Evolutionary conservation across 371 early-diverging fungal genomes (phyloP).

Genomic region (Homolaphlyctis polyrhiza): DNA sequence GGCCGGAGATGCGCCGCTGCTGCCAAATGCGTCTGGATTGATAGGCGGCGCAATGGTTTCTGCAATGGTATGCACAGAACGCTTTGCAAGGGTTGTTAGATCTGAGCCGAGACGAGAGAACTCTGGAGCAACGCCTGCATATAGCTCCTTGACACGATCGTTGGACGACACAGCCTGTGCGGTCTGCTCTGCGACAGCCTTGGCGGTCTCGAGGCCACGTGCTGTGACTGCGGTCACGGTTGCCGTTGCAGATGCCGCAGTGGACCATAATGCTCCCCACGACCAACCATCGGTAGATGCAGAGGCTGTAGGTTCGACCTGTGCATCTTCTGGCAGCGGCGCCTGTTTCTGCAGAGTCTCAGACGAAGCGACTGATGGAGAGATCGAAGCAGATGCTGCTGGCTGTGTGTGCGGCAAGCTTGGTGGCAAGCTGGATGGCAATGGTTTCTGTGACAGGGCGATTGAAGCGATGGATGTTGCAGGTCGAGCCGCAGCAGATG

Average conservation of each 20-base stretch:
- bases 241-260: not conserved
- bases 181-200: slow-evolving; percentile 23
- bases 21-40: not conserved
- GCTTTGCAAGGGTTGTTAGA: slow-evolving; percentile 12
- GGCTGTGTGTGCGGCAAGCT: no score
- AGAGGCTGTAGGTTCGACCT: no score
- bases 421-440: no score
- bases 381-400: not conserved
- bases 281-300: not conserved
- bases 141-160: slow-evolving; percentile 19
- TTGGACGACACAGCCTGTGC: slow-evolving; percentile 18
- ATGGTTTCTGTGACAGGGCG: no score
- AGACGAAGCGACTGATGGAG: not conserved
- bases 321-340: no score
- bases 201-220: slow-evolving; percentile 3
- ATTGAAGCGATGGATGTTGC: no score
- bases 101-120: slow-evolving; percentile 12
- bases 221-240: slow-evolving; percentile 16
- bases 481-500: not conserved
- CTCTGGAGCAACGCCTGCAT: slow-evolving; percentile 1
- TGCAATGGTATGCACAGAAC: slow-evolving; percentile 8
- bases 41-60: slow-evolving; percentile 31
- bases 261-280: not conserved
- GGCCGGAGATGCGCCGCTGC: not conserved
- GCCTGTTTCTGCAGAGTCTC: not conserved